Percentiles rank a stretch among this genome's conserved stretches.
Conservation (phyloP, 805 yeast species). For the Monosporozyma aerobia region DNA sequence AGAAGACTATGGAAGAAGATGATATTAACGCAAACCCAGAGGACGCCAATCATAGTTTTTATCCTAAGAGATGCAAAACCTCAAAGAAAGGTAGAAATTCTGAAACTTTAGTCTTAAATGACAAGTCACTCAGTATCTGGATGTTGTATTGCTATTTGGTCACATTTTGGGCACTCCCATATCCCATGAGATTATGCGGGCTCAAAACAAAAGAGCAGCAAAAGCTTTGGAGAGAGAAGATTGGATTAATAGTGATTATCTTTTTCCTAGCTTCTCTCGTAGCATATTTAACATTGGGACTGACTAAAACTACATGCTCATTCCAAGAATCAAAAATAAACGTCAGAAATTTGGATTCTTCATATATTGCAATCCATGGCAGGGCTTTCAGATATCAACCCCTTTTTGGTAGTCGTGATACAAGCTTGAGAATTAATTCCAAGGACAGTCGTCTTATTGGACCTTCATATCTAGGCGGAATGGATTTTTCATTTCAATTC, state of each 20-base stretch:
- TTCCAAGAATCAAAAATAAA: constrained; percentile 47
- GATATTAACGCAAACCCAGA: neutral
- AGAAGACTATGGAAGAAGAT: neutral
- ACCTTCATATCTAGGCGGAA: constrained; percentile 81
- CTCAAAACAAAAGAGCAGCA: constrained; percentile 73
- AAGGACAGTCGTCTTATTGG: constrained; percentile 59
- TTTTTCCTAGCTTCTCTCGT: constrained; percentile 63
- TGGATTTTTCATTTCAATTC: constrained; percentile 73
- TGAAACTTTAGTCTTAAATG: neutral
- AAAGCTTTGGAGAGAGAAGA: constrained; percentile 95
- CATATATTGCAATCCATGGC: constrained; percentile 69
- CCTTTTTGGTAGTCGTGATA: constrained; percentile 60
- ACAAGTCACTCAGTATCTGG: constrained; percentile 40
- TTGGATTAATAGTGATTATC: constrained; percentile 73
- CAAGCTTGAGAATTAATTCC: constrained; percentile 62
- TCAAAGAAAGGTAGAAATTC: neutral
- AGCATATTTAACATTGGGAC: constrained; percentile 84
- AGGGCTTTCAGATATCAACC: constrained; percentile 61
- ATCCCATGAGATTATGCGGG: constrained; percentile 49
- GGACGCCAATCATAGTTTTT: neutral
- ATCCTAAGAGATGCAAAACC: neutral
- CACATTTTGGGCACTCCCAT: constrained; percentile 90
- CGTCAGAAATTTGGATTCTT: constrained; percentile 50
- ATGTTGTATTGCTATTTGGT: constrained; percentile 64
- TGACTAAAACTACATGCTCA: constrained; percentile 81